phyloP scores from a whole-genome alignment of 805 yeast species.

The Myxozyma vanderwaltii region DNA sequence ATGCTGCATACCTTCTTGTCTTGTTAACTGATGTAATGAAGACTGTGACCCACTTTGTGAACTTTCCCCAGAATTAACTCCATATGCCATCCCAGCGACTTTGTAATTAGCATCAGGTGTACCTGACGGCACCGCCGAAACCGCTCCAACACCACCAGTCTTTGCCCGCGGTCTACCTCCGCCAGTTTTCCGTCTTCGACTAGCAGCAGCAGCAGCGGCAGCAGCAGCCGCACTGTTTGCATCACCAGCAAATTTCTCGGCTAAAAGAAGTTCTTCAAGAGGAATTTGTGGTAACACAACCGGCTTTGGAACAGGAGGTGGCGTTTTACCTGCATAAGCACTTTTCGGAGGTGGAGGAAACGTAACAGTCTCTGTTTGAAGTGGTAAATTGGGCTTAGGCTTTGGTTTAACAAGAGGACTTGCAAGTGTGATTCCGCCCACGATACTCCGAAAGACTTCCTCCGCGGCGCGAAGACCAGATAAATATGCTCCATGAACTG shows the following conservation, averaged over 20 bases:
- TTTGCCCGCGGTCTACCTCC: constrained; percentile 14
- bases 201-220: not conserved
- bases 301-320: constrained; percentile 24
- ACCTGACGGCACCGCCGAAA: constrained; percentile 7
- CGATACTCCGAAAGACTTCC: constrained; percentile 45
- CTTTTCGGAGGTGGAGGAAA: constrained; percentile 31
- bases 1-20: constrained; percentile 16
- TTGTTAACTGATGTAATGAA: not conserved
- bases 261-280: constrained; percentile 10
- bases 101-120: constrained; percentile 7
- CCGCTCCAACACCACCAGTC: not conserved
- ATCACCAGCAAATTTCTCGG: constrained; percentile 5
- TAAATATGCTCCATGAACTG: constrained; percentile 49
- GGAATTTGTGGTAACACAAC: constrained; percentile 23
- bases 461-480: constrained; percentile 49
- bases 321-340: constrained; percentile 25
- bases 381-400: constrained; percentile 17
- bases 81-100: not conserved
- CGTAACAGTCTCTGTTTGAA: constrained; percentile 24
- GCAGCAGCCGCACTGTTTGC: not conserved
- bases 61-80: not conserved
- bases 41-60: not conserved
- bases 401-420: constrained; percentile 40
- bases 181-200: constrained; percentile 4
- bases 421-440: constrained; percentile 47